Evolutionary conservation across 2,329 filamentous ascomycete genomes (phyloP).

Genomic region (Lasiodiplodia gonubiensis): DNA sequence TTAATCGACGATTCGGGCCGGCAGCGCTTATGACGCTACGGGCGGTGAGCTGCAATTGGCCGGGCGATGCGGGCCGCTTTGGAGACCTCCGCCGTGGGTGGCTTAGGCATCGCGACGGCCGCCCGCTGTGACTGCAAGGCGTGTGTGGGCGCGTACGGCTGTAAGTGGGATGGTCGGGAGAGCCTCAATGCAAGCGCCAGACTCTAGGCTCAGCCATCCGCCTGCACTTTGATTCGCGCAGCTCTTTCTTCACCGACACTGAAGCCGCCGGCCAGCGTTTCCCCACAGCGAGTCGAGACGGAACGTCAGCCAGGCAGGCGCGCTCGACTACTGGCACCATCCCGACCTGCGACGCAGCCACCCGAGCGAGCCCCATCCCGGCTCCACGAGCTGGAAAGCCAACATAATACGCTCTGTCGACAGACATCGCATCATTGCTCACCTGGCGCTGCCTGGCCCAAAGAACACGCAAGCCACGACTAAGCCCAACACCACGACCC

Average conservation of each 20-base stretch:
- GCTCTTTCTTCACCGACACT: slow-evolving; percentile 13
- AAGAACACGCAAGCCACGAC: slow-evolving; percentile 4
- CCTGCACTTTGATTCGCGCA: slow-evolving; percentile 10
- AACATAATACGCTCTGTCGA: neutral
- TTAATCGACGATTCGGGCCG: slow-evolving; percentile 22
- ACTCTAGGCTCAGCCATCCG: neutral
- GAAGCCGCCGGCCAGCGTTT: slow-evolving; percentile 6
- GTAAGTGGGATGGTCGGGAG: neutral
- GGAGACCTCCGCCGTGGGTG: slow-evolving; percentile 25
- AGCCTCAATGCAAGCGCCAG: slow-evolving; percentile 27
- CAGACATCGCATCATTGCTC: slow-evolving; percentile 7
- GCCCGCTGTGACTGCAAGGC: slow-evolving; percentile 12
- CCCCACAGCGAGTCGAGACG: slow-evolving; percentile 9
- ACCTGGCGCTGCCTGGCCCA: neutral
- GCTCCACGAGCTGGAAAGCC: neutral
- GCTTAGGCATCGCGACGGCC: slow-evolving; percentile 16
- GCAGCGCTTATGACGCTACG: slow-evolving; percentile 19
- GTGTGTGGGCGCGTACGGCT: slow-evolving; percentile 23
- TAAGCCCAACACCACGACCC: neutral
- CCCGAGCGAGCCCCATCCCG: slow-evolving; percentile 13
- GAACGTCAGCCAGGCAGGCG: slow-evolving; percentile 16
- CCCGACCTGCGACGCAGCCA: slow-evolving; percentile 17
- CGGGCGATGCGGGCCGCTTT: slow-evolving; percentile 13
- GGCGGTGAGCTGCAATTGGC: slow-evolving; percentile 2
- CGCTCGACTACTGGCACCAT: neutral